These are phyloP conservation scores for Debaryomyces prosopidis DNA, from an alignment of 805 yeast species.

Conservation along the genomic window DNA sequence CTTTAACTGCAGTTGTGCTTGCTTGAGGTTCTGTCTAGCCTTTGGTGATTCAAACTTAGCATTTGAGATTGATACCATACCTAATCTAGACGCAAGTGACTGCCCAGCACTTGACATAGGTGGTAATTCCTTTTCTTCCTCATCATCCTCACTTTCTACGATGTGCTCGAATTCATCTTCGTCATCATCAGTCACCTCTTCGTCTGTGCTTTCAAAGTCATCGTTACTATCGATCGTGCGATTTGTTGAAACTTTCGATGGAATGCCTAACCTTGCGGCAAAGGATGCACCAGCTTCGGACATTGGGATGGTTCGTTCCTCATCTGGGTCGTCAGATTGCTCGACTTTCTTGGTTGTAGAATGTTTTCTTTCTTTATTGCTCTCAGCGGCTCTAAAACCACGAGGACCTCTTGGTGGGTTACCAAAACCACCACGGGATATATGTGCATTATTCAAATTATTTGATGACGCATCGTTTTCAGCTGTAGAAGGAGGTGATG, in stretches of 20 bases:
- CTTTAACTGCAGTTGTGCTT: background rate
- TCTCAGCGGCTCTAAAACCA: background rate
- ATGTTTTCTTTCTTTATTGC: background rate
- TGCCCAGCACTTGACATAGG: constrained; percentile 34
- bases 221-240: constrained; percentile 3
- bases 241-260: background rate
- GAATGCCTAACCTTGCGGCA: constrained; percentile 30
- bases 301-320: constrained; percentile 22
- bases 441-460: background rate
- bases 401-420: background rate
- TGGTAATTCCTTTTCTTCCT: constrained; percentile 14
- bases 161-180: background rate
- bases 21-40: background rate
- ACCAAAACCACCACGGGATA: background rate
- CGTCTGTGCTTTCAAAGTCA: constrained; percentile 7
- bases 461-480: background rate
- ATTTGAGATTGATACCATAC: constrained; percentile 11
- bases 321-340: constrained; percentile 4
- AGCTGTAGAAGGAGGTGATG: constrained; percentile 2
- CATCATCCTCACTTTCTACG: background rate
- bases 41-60: constrained; percentile 1
- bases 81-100: constrained; percentile 33
- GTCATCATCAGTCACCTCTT: constrained; percentile 3
- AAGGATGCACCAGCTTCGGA: constrained; percentile 30
- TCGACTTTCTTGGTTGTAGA: background rate